Base-by-base conservation (phyloP, 495 filamentous ascomycete genomes). In the Penicillium desertorum region DNA sequence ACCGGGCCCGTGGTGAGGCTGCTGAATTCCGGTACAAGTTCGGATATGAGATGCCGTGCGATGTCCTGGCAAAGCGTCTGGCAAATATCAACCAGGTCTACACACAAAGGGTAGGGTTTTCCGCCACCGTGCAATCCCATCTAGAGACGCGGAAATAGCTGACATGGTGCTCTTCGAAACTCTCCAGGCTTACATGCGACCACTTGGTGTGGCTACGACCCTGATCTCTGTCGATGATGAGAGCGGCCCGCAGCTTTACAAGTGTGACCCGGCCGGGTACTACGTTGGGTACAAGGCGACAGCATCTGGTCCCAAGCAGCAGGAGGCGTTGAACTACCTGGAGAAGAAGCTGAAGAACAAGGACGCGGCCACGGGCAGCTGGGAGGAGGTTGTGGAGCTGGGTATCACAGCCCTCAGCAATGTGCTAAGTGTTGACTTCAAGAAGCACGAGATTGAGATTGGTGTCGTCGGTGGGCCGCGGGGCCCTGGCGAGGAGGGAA, bases 281-380 rank as follows among this genome's bases (percentile, higher is more conserved):
- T 98, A 92, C 69, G 88, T 91, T 51, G 94, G 94, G 48, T 98
- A 96, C 85, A 98, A 98, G 80, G 94, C 91, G 51, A 97, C 94
- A 10, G 90, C 94, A 45, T 92, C 94, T 2, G 94, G 94, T 5
- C 94, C 94, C 47, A 98, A 98, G 78, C 91, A 96, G 69, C 94
- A 98, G 73, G 94, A 98, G 81, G 94, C 94, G 62, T 84, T 96
- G 69, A 98, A 98, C 71, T 87, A 92, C 68, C 80, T 98, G 51
- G 94, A 98, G 84, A 97, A 97, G 88, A 97, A 96, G 83, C 86
- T 98, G 77, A 98, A 98, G 85, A 96, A 96, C 86, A 96, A 96
- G 87, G 92, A 98, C 73, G 83, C 82, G 66, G 94, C 94, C 29
- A 86, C 90, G 8, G 94, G 94, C 57, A 87, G 78, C 74, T 98